Percentiles rank a stretch among this genome's conserved stretches.
Conservation (phyloP, 2,329 filamentous ascomycete species). For the Eutypa lata region DNA sequence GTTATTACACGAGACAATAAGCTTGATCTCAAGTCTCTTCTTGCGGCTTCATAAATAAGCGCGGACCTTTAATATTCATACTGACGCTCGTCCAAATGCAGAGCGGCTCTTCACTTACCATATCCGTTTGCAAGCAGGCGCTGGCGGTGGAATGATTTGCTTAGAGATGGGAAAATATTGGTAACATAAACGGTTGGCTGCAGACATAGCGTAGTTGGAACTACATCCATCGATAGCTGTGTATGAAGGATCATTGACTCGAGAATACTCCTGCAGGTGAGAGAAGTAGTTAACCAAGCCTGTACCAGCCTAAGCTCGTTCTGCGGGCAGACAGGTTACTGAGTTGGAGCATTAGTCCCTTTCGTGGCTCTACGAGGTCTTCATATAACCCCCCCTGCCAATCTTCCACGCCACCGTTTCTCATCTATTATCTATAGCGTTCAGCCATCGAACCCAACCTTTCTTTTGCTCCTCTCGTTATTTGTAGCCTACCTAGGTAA, state of each 20-base stretch:
- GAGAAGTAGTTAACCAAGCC: slow-evolving; percentile 1
- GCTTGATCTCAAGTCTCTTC: slow-evolving; percentile 15
- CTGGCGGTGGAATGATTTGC: slow-evolving; percentile 24
- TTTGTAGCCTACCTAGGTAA: slow-evolving; percentile 5
- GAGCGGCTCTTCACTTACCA: slow-evolving; percentile 22
- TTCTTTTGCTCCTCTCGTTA: slow-evolving; percentile 7
- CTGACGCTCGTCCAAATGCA: slow-evolving; percentile 17
- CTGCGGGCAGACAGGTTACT: neutral
- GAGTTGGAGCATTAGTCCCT: neutral
- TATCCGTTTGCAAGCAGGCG: slow-evolving; percentile 29
- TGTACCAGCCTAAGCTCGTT: neutral
- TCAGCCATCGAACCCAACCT: slow-evolving; percentile 7
- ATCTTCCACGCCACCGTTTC: slow-evolving; percentile 6
- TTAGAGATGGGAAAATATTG: slow-evolving; percentile 16
- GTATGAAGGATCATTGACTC: slow-evolving; percentile 34
- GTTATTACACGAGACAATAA: slow-evolving; percentile 15
- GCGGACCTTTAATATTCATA: slow-evolving; percentile 9
- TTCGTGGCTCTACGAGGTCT: slow-evolving; percentile 1
- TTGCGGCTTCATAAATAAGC: slow-evolving; percentile 6
- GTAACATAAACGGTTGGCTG: slow-evolving; percentile 32
- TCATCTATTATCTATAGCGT: slow-evolving; percentile 9
- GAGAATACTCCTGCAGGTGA: slow-evolving; percentile 28
- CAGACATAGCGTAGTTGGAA: slow-evolving; percentile 34
- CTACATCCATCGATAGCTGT: slow-evolving; percentile 27
- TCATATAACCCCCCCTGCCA: neutral